Base-by-base conservation (phyloP, 495 filamentous ascomycete genomes). In the Daldinia childiae region DNA sequence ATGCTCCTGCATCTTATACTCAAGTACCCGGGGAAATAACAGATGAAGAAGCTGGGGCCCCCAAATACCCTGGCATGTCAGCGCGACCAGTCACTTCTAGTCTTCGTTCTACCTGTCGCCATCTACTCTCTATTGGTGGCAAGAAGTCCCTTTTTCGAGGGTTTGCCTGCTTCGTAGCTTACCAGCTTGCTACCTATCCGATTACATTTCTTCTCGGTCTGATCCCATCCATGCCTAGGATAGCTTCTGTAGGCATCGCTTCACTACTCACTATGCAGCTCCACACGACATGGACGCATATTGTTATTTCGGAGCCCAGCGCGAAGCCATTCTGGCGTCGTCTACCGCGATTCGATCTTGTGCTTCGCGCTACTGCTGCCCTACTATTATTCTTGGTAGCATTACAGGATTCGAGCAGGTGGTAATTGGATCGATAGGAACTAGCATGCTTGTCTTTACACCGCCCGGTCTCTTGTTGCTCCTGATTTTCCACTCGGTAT, bases 1-100 rank as follows among this genome's bases (percentile, higher is more conserved):
- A 79, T 7, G 72, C 72, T 56, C 80, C 82, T 11, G 74, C 77
- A 6, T 74, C 72, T 11, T 83, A 84, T 57, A 74, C 77, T 38
- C 63, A 77, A 21, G 36, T 82, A 7, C 32, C 57, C 17, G 43
- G 17, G 2, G 17, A 24, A 3, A 14, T 52, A 3, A 6, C 30
- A 55, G 19, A 55, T 45, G 61, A 65, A 29, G 76, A 71, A 7
- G 52, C 26, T 29, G 52, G 58, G 41, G 57, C 39, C 1, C 4
- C 11, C 11, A 71, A 64, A 15, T 34, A 39, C 11, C 24, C 32
- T 17, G 9, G 15, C 24, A 69, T 71, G 32, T 39, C 15, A 51
- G 6, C 54, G n/a, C 36, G 51, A 30, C 79, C 81, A 51, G 60
- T 80, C 65, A 83, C 81, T 8, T 69, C 78, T 3, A 80, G 78